Base-by-base conservation (phyloP, 129 eudicot genomes). In the Saposhnikovia divaricata region DNA sequence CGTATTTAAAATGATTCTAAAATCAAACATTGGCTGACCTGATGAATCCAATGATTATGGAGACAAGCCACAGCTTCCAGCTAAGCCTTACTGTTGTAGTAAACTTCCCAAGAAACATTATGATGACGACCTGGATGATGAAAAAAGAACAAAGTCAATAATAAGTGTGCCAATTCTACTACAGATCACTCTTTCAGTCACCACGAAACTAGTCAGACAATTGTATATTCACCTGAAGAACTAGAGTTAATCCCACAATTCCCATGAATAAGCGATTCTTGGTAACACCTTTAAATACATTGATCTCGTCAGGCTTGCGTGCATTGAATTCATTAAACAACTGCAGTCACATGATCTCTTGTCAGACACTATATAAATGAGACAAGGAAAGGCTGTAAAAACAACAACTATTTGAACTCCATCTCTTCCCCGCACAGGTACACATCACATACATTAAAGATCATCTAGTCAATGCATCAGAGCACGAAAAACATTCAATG, bases 291-390 rank as follows among this genome's bases (percentile, higher is more conserved):
- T 85, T 85, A 83, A 92, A 89, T 38, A 89, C 90, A 84, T 93
- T 93, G 13, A 91, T 28, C 79, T 93, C 90, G 70, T 93, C 98
- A 7, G 98, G 98, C 89, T 93, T 93, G 38, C 98, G 84, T 39
- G 98, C 98, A 82, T 93, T 93, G 65, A 93, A 93, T 79, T 93
- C 98, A 73, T 93, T 93, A 65, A 93, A 93, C 38, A 93, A 61
- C 98, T 93, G 84, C 78, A 75, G 14, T 45, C 7, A 14, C 18
- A 27, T n/a, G 42, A 15, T 28, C 21, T 46, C n/a, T 37, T 46
- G 38, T 75, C 61, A 75, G 51, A 12, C 27, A 73, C 15, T 61
- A 43, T 25, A 45, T 23, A 73, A 43, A 12, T 11, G 55, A 73
- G 31, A 73, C 25, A 5, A 3, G 31, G 10, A 74, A n/a, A 43